Conservation (phyloP, 2,329 filamentous ascomycete genomes). For the Aspergillus sp. region DNA sequence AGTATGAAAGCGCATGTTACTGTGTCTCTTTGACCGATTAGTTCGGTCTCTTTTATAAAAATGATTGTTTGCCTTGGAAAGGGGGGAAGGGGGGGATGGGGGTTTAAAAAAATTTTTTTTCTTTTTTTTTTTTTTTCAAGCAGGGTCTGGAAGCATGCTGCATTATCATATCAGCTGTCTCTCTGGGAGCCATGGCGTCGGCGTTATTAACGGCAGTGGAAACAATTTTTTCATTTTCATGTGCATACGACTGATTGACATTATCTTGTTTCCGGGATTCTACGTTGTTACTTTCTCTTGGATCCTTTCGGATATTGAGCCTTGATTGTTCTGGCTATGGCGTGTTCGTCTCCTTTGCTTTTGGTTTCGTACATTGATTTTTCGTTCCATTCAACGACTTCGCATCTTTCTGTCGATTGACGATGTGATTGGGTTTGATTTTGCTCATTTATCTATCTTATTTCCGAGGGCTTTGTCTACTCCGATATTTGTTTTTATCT, state of each 20-base stretch:
- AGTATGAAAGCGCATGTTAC: constrained; percentile 29
- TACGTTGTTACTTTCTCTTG: constrained; percentile 3
- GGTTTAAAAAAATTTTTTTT: too few relatives aligned
- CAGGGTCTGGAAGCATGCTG: constrained; percentile 6
- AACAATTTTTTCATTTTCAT: constrained; percentile 8
- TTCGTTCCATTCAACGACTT: constrained; percentile 3
- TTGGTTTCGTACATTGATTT: background rate
- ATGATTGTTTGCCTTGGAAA: background rate
- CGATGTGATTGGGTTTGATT: background rate
- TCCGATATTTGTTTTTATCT: too few relatives aligned
- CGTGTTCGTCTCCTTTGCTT: constrained; percentile 3
- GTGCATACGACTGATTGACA: constrained; percentile 16
- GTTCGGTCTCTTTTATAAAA: background rate
- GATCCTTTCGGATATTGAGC: constrained; percentile 2
- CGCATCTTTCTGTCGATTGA: constrained; percentile 2
- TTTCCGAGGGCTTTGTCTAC: too few relatives aligned
- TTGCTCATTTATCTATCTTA: too few relatives aligned
- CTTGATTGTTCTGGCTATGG: constrained; percentile 3
- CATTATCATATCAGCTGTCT: constrained; percentile 9
- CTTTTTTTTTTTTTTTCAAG: constrained; percentile 6
- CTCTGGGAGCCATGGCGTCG: constrained; percentile 8
- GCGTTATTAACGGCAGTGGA: constrained; percentile 10
- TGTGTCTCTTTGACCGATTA: constrained; percentile 30
- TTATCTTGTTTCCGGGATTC: constrained; percentile 4
- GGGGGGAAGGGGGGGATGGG: too few relatives aligned